phyloP scores from a whole-genome alignment of 164 flowering plant genomes.

The Umbellularia californica region DNA sequence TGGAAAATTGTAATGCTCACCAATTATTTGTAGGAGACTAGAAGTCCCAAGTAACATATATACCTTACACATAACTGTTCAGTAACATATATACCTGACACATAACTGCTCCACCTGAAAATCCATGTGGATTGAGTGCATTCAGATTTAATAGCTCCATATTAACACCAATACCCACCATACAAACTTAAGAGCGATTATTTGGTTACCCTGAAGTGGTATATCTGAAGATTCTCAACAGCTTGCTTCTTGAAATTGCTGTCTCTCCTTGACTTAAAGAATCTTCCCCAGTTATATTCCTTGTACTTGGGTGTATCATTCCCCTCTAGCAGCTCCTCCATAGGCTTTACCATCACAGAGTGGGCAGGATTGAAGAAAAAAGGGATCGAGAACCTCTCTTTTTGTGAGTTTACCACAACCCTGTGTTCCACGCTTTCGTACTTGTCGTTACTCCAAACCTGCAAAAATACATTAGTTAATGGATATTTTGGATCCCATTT shows the following conservation, averaged over 20 bases:
- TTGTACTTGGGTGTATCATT: constrained; percentile 27
- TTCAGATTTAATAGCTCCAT: neutral
- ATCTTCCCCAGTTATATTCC: constrained; percentile 41
- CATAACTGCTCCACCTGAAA: too few species aligned
- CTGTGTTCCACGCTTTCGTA: constrained; percentile 71
- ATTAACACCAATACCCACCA: neutral
- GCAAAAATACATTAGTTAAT: neutral
- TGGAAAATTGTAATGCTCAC: too few species aligned
- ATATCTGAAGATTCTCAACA: constrained; percentile 37
- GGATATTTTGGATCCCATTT: neutral
- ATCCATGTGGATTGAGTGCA: neutral
- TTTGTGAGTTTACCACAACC: constrained; percentile 49
- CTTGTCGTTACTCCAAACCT: constrained; percentile 59
- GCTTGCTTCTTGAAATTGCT: constrained; percentile 44
- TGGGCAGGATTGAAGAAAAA: constrained; percentile 50
- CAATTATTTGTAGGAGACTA: too few species aligned
- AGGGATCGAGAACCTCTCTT: constrained; percentile 59
- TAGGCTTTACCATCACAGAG: constrained; percentile 41
- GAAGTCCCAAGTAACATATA: too few species aligned
- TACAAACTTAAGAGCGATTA: neutral
- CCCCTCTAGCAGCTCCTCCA: constrained; percentile 38
- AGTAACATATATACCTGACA: too few species aligned
- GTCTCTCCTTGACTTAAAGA: constrained; percentile 23
- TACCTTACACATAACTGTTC: too few species aligned
- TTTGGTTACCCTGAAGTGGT: constrained; percentile 29